phyloP scores from a whole-genome alignment of 768 basidiomycete species.

The Trichaptum fuscoviolaceum region DNA sequence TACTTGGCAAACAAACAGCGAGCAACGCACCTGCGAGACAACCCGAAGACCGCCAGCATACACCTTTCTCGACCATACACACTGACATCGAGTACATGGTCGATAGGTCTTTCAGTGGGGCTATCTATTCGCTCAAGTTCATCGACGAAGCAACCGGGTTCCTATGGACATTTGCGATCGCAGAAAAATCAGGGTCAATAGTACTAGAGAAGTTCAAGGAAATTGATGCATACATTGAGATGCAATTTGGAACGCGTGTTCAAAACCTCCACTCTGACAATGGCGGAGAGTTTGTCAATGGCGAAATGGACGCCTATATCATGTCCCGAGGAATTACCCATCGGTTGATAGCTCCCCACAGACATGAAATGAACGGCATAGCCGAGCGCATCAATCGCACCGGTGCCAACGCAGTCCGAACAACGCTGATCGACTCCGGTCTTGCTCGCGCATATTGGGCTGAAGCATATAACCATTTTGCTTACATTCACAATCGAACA shows the following conservation, averaged over 20 bases:
- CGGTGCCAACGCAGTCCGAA: slow-evolving; percentile 19
- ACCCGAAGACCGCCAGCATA: no score
- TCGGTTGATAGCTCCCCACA: slow-evolving; percentile 23
- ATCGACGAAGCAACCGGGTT: slow-evolving; percentile 2
- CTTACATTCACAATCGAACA: not conserved
- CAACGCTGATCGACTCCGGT: slow-evolving; percentile 19
- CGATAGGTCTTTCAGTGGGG: no score
- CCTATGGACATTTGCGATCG: slow-evolving; percentile 2
- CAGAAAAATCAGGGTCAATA: not conserved
- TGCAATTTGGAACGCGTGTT: slow-evolving; percentile 2
- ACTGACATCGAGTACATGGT: no score
- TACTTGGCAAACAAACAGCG: no score
- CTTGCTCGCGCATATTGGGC: slow-evolving; percentile 19
- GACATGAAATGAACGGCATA: slow-evolving; percentile 26
- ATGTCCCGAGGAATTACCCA: slow-evolving; percentile 18
- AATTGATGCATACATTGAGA: no score
- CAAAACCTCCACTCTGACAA: slow-evolving; percentile 17
- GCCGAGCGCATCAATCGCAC: slow-evolving; percentile 25
- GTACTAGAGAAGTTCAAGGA: no score
- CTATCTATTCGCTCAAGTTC: no score
- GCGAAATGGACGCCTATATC: slow-evolving; percentile 17
- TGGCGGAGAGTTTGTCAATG: slow-evolving; percentile 25
- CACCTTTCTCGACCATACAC: no score
- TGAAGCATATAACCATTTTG: not conserved
- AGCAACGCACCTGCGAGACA: no score